phyloP scores from a whole-genome alignment of 2,329 filamentous ascomycete genomes.

The Fusarium sp. region DNA sequence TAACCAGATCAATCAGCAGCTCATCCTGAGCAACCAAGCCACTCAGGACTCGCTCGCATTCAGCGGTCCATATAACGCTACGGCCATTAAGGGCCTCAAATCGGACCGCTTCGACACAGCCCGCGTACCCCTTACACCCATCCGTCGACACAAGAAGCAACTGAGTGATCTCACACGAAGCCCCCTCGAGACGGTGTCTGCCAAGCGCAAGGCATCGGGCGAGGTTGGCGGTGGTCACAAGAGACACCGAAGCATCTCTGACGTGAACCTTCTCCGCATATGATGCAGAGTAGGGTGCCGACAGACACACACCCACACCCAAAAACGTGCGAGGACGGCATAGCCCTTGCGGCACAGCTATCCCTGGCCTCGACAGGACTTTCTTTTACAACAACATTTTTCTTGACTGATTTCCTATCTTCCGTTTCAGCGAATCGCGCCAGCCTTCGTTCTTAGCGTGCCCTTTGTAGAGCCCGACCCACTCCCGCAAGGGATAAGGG shows the following conservation, averaged over 20 bases:
- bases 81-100: constrained; percentile 72
- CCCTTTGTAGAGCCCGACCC: constrained; percentile 32
- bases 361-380: constrained; percentile 57
- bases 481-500: constrained; percentile 30
- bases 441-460: constrained; percentile 37
- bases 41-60: constrained; percentile 73
- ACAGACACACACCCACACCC: constrained; percentile 19
- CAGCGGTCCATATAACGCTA: constrained; percentile 69
- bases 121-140: constrained; percentile 75
- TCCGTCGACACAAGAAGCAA: constrained; percentile 68
- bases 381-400: constrained; percentile 32
- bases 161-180: constrained; percentile 61
- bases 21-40: constrained; percentile 70
- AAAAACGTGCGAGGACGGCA: constrained; percentile 62
- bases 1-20: constrained; percentile 72
- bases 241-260: constrained; percentile 69
- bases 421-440: constrained; percentile 30
- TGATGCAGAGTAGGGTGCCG: constrained; percentile 46
- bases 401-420: constrained; percentile 23
- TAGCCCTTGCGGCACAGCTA: constrained; percentile 50
- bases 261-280: constrained; percentile 63
- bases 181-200: constrained; percentile 61
- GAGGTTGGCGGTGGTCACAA: constrained; percentile 62
- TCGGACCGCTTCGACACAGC: constrained; percentile 75
- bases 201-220: constrained; percentile 68